A percentile compares a stretch with the other conserved stretches of the same genome.
Conservation (phyloP, 306 rosid species). For the Castanopsis chinensis region DNA sequence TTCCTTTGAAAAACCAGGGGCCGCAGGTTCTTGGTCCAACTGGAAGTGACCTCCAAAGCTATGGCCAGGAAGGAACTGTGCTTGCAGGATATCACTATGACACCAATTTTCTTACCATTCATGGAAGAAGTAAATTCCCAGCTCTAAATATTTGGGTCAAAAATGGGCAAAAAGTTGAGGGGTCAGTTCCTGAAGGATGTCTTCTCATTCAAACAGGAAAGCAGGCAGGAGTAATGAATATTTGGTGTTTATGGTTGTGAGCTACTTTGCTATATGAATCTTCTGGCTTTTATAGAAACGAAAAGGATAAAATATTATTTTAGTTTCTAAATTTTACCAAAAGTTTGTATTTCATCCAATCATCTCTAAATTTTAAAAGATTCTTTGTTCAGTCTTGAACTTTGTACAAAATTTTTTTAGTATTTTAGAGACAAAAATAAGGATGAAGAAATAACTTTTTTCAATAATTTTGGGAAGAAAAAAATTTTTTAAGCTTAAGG, state of each 20-base stretch:
- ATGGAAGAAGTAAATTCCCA: constrained; percentile 93
- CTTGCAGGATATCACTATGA: constrained; percentile 96
- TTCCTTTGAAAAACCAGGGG: constrained; percentile 54
- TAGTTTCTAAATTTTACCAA: too few species aligned
- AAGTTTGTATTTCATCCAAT: too few species aligned
- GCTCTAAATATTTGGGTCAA: constrained; percentile 88
- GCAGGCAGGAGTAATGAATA: constrained; percentile 50
- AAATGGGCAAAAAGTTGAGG: constrained; percentile 85
- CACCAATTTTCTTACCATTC: constrained; percentile 85
- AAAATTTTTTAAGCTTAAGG: too few species aligned
- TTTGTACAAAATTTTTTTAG: too few species aligned
- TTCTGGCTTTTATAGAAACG: too few species aligned
- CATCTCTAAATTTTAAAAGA: too few species aligned
- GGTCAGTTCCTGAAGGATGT: constrained; percentile 86
- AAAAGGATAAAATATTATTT: too few species aligned
- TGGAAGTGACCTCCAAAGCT: constrained; percentile 78
- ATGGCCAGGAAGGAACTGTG: constrained; percentile 73
- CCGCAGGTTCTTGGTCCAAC: constrained; percentile 97
- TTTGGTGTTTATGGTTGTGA: not conserved
- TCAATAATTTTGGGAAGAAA: too few species aligned
- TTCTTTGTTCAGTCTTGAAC: too few species aligned
- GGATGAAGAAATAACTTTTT: too few species aligned
- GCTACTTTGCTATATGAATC: too few species aligned
- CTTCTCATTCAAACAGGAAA: constrained; percentile 95
- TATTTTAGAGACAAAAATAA: too few species aligned